Conservation (phyloP, 345 rosid species). For the Melastoma malabathricum region DNA sequence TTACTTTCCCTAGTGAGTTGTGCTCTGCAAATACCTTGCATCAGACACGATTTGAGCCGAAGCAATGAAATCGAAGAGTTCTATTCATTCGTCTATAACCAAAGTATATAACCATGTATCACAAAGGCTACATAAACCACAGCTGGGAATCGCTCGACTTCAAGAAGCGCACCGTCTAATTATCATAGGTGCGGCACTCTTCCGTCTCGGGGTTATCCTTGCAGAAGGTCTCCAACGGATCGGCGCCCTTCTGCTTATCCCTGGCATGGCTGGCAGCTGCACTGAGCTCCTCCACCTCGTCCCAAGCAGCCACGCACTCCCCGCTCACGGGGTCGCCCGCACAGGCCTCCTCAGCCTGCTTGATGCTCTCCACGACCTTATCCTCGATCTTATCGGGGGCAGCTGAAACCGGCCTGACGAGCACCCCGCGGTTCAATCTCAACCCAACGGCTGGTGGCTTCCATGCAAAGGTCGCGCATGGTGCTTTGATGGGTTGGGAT, state of each 20-base stretch:
- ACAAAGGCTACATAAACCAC: too few relatives aligned
- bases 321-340: conserved; percentile 74
- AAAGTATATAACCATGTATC: too few relatives aligned
- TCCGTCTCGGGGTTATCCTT: conserved; percentile 85
- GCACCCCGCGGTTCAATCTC: conserved; percentile 8
- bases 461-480: conserved; percentile 34
- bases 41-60: too few relatives aligned
- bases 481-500: conserved; percentile 9
- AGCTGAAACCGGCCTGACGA: conserved; percentile 33
- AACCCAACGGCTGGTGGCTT: background rate
- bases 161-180: background rate
- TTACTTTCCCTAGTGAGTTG: too few relatives aligned
- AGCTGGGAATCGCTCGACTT: too few relatives aligned
- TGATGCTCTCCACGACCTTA: conserved; percentile 79
- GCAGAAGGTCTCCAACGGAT: conserved; percentile 79
- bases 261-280: conserved; percentile 95
- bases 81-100: too few relatives aligned
- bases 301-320: conserved; percentile 98
- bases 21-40: too few relatives aligned
- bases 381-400: conserved; percentile 59
- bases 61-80: too few relatives aligned
- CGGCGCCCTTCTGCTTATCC: conserved; percentile 63
- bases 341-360: conserved; percentile 67
- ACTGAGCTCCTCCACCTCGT: conserved; percentile 98
- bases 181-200: conserved; percentile 92